Evolutionary conservation across 169 alveolate species (phyloP), one percentile per base, ranked within the genome.

Genomic region (Plasmodium falciparum): DNA sequence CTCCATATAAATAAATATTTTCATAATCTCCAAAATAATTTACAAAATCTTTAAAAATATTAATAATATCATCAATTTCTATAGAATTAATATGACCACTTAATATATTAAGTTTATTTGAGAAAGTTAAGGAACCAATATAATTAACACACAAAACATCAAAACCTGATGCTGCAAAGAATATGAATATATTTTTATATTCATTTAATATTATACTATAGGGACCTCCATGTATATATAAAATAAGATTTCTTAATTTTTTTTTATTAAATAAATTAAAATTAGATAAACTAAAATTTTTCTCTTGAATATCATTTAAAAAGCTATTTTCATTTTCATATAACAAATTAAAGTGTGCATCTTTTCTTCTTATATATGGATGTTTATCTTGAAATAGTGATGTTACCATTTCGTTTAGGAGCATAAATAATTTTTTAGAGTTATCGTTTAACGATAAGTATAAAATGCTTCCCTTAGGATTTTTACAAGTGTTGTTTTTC

Each of bases 181-280:
- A 86, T 8, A 86, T 73, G 26, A 71, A 86, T 3, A 73, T 33
- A 61, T 62, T 72, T 71, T 26, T 70, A 22, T 72, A 86, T 67
- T 86, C 88, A 71, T 86, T 86, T 8, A 43, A 15, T 1, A 59
- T 45, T 33, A 22, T 49, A 6, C 65, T 24, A 73, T 86, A 86
- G 2, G 92, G 92, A 45, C 92, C 92, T 26, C 92, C 92, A 86
- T 86, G 92, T n/a, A 86, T 59, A 61, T 65, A 86, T 52, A 86
- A 49, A 7, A 86, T 86, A 45, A 86, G 43, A 54, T 86, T 86
- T 73, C 92, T 86, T 22, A 59, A 59, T 61, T 73, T 62, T 29
- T 86, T 86, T 47, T 50, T 47, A 72, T 86, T 86, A 61, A 86
- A 86, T 26, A 86, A 54, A 67, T 86, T 86, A 86, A 86, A 86